Evolutionary conservation across 768 basidiomycete species (phyloP), one percentile per base, ranked within the genome.

Genomic region (Naganishia randhawae): DNA sequence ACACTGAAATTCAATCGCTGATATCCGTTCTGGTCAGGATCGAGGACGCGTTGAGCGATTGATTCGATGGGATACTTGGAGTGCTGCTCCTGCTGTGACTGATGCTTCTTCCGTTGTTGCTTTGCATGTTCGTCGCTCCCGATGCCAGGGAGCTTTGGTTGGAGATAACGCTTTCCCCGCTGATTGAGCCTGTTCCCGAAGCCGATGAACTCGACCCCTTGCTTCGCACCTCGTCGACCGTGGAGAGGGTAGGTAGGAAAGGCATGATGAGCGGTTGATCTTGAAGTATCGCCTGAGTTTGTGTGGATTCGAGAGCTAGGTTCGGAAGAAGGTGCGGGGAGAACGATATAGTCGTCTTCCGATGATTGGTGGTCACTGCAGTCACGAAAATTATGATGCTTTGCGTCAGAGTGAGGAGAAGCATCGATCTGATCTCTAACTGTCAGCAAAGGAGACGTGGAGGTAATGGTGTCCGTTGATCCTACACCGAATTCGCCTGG

Each of bases 271-370:
- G 57, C 37, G 22, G 57, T 14, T 61, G 57, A 7, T 61, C 57
- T 27, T 22, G 37, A 3, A 25, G n/a, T 29, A 22, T 41, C 39
- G 32, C 27, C n/a, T 2, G 35, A 16, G 14, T 29, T 39, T 37
- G 57, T 25, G 29, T 3, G 6, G 37, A 19, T 27, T 39, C 25
- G 57, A 35, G 57, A 27, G 17, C 57, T n/a, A 29, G 32, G n/a
- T 61, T 39, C 22, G 57, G 37, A 16, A 29, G 57, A 39, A 25
- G 39, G 16, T 9, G n/a, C 17, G 57, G 57, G 1, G 8, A 61
- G 57, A 61, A 61, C 29, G 57, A 61, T 41, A 61, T 61, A 61
- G 57, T 61, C 57, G 57, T 61, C 57, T 61, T 61, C 57, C 39
- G 57, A 29, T 61, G 39, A 35, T 41, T 61, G 57, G 37, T 61